Conservation (phyloP, 768 basidiomycete genomes). For the Suillus subluteus region DNA sequence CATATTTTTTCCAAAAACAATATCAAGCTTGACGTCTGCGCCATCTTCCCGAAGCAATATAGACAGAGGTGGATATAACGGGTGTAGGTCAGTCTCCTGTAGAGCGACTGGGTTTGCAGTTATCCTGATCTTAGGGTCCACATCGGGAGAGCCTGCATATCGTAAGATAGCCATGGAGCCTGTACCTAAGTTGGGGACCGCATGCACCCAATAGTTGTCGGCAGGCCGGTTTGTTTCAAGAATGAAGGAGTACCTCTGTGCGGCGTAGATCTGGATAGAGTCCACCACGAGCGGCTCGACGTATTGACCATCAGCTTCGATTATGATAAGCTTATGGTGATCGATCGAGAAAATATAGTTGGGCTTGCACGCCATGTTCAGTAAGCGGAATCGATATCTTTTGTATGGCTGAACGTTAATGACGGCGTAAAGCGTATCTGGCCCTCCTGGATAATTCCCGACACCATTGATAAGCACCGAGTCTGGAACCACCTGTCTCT, state of each 20-base stretch:
- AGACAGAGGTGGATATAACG: neutral
- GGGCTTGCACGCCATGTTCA: conserved; percentile 49
- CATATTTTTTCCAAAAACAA: conserved; percentile 31
- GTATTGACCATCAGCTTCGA: conserved; percentile 50
- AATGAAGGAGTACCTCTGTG: conserved; percentile 57
- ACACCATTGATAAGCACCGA: conserved; percentile 40
- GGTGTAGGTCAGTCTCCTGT: neutral
- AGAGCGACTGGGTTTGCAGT: neutral
- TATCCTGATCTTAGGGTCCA: conserved; percentile 35
- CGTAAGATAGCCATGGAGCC: conserved; percentile 48
- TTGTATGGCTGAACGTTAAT: conserved; percentile 37
- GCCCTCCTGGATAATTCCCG: conserved; percentile 39
- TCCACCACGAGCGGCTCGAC: conserved; percentile 41
- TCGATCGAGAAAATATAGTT: conserved; percentile 49
- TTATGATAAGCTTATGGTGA: conserved; percentile 47
- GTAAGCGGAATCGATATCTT: conserved; percentile 43
- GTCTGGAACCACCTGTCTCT: neutral
- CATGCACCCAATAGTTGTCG: conserved; percentile 49
- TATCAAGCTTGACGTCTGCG: conserved; percentile 38
- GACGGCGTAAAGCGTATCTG: conserved; percentile 36
- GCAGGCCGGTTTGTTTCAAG: conserved; percentile 38
- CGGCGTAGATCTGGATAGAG: conserved; percentile 47
- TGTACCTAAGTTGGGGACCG: conserved; percentile 35
- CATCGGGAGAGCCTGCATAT: conserved; percentile 41
- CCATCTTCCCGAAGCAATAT: neutral